phyloP scores from a whole-genome alignment of 1,284 basidiomycete species.

The Trichosporon faecale region DNA sequence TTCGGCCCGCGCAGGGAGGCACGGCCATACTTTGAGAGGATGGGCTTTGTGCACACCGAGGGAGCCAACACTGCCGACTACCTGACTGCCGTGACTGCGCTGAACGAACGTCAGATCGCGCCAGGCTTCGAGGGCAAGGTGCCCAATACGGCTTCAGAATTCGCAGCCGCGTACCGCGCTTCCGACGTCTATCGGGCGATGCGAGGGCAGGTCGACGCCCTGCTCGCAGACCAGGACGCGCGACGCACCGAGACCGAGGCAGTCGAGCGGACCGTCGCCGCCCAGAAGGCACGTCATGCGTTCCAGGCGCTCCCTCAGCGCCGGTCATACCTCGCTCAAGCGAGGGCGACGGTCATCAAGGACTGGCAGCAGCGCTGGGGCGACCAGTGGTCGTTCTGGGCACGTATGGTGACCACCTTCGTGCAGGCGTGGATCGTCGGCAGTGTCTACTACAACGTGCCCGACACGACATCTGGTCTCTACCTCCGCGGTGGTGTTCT shows the following conservation, averaged over 20 bases:
- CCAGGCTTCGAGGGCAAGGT: conserved; percentile 54
- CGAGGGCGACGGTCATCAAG: conserved; percentile 37
- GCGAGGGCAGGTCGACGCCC: conserved; percentile 37
- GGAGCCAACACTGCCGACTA: conserved; percentile 60
- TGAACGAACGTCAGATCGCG: conserved; percentile 59
- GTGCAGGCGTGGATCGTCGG: conserved; percentile 57
- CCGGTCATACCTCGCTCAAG: conserved; percentile 36
- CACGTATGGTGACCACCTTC: conserved; percentile 38
- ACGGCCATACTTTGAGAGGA: conserved; percentile 68
- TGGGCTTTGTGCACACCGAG: conserved; percentile 65
- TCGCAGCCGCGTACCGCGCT: conserved; percentile 46
- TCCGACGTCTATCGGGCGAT: conserved; percentile 35
- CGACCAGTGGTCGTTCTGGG: conserved; percentile 34
- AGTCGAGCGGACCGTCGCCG: conserved; percentile 20
- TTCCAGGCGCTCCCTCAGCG: conserved; percentile 27
- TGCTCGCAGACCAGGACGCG: conserved; percentile 26
- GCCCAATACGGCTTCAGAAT: conserved; percentile 61
- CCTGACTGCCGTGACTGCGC: conserved; percentile 61
- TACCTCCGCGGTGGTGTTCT: conserved; percentile 66
- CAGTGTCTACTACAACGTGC: conserved; percentile 67
- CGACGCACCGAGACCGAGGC: conserved; percentile 27
- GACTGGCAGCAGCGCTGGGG: conserved; percentile 49
- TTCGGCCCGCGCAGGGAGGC: conserved; percentile 71
- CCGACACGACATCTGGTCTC: conserved; percentile 62
- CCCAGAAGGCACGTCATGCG: conserved; percentile 29